Evolutionary conservation across 371 early-diverging fungal genomes (phyloP).

Genomic region (Phascolomyces articulosus): DNA sequence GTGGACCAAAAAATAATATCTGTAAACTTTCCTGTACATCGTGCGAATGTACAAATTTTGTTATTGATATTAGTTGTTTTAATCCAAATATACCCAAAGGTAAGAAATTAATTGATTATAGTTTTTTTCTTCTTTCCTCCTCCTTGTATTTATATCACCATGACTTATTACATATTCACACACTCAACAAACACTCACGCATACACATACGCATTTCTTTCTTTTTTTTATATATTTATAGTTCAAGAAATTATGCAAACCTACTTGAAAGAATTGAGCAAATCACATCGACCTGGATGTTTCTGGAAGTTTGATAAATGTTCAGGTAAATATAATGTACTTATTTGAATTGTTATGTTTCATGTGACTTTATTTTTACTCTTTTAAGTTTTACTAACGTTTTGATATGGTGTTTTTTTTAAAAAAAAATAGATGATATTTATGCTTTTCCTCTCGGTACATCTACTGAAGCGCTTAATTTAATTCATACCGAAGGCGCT

Average conservation of each 20-base stretch:
- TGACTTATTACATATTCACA: too few relatives aligned
- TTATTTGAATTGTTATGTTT: too few relatives aligned
- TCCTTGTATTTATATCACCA: too few relatives aligned
- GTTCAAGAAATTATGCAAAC: constrained; percentile 3
- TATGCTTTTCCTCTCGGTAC: constrained; percentile 13
- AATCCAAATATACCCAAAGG: not conserved
- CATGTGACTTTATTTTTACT: not conserved
- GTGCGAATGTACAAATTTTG: constrained; percentile 5
- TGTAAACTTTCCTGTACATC: constrained; percentile 9
- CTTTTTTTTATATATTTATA: not conserved
- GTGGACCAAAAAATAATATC: not conserved
- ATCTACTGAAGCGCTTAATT: constrained; percentile 7
- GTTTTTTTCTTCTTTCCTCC: not conserved
- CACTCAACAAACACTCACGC: too few relatives aligned
- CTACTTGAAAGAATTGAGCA: constrained; percentile 5
- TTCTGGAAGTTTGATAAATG: constrained; percentile 12
- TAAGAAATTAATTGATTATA: not conserved
- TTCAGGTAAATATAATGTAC: constrained; percentile 1
- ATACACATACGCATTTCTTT: too few relatives aligned
- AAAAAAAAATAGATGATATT: constrained; percentile 3
- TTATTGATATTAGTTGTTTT: constrained; percentile 8
- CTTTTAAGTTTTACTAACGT: too few relatives aligned
- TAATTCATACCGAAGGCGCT: not conserved
- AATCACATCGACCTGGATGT: constrained; percentile 10
- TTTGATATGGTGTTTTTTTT: too few relatives aligned